phyloP scores from a whole-genome alignment of 106 monocot species.

The Chionographis japonica region DNA sequence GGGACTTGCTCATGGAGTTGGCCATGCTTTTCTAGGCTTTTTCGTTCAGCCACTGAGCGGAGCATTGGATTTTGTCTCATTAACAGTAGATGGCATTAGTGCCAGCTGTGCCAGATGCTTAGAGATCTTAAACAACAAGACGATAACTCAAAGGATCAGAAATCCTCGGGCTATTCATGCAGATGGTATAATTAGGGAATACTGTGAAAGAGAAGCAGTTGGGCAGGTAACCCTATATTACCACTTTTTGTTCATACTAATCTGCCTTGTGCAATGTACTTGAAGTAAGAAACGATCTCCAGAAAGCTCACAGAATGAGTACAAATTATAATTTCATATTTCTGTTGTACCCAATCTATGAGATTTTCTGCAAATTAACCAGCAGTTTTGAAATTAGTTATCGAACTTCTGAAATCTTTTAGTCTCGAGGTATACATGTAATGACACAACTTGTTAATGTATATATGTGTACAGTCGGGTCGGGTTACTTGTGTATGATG shows the following conservation, averaged over 20 bases:
- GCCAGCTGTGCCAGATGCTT: slow-evolving; percentile 84
- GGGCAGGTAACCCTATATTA: slow-evolving; percentile 62
- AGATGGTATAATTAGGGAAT: slow-evolving; percentile 74
- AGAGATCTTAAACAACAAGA: slow-evolving; percentile 73
- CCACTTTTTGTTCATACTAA: no score
- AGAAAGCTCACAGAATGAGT: no score
- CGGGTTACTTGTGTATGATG: no score
- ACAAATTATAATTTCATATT: no score
- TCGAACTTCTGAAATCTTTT: no score
- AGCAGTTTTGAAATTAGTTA: no score
- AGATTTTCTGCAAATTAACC: no score
- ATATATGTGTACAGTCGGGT: no score
- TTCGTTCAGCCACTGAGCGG: slow-evolving; percentile 97
- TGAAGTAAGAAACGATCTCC: neutral
- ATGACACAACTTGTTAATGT: no score
- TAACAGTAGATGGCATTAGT: slow-evolving; percentile 94
- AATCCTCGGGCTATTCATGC: slow-evolving; percentile 87
- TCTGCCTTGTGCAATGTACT: neutral
- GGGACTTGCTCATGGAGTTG: slow-evolving; percentile 88
- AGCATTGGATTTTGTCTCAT: slow-evolving; percentile 83
- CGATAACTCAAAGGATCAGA: slow-evolving; percentile 59
- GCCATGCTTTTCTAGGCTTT: slow-evolving; percentile 84
- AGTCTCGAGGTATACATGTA: no score
- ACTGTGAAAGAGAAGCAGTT: slow-evolving; percentile 66
- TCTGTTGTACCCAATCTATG: no score